phyloP scores from a whole-genome alignment of 495 filamentous ascomycete species.

The Cudoniella acicularis region DNA sequence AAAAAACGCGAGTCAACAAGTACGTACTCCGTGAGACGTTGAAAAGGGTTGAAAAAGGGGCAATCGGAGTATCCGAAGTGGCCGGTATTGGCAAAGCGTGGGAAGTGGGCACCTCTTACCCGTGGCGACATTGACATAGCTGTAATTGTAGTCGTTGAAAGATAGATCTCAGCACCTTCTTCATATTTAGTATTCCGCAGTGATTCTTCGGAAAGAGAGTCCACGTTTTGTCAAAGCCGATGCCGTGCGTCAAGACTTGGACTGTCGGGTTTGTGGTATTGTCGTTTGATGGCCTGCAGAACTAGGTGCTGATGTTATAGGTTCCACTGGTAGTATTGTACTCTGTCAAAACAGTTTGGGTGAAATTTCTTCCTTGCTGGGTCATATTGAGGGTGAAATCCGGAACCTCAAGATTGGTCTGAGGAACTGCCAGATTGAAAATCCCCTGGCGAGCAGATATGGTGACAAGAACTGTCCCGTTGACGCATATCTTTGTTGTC shows the following conservation, averaged over 20 bases:
- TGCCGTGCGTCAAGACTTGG: slow-evolving; percentile 59
- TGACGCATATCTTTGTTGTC: slow-evolving; percentile 29
- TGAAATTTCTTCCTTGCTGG: slow-evolving; percentile 29
- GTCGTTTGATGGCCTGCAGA: slow-evolving; percentile 36
- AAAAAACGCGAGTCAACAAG: too few relatives aligned
- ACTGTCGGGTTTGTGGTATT: slow-evolving; percentile 34
- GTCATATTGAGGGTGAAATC: slow-evolving; percentile 30
- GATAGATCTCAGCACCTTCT: slow-evolving; percentile 57
- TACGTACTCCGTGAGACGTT: too few relatives aligned
- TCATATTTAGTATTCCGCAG: neutral
- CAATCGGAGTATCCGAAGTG: too few relatives aligned
- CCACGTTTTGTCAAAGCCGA: slow-evolving; percentile 54
- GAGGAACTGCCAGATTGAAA: slow-evolving; percentile 27
- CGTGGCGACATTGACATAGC: slow-evolving; percentile 52
- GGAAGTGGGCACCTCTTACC: too few relatives aligned
- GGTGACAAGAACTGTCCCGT: slow-evolving; percentile 35
- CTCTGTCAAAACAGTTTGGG: slow-evolving; percentile 17
- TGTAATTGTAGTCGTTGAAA: slow-evolving; percentile 53
- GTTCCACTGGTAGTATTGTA: slow-evolving; percentile 36
- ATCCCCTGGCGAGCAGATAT: slow-evolving; percentile 32
- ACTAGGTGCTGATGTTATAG: slow-evolving; percentile 44
- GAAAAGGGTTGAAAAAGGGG: too few relatives aligned
- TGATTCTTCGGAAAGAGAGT: neutral
- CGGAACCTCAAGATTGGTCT: slow-evolving; percentile 32
- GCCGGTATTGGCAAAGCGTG: too few relatives aligned